These are phyloP conservation scores for Trametes polyzona DNA, from an alignment of 1,284 basidiomycete species.

Conservation along the genomic window DNA sequence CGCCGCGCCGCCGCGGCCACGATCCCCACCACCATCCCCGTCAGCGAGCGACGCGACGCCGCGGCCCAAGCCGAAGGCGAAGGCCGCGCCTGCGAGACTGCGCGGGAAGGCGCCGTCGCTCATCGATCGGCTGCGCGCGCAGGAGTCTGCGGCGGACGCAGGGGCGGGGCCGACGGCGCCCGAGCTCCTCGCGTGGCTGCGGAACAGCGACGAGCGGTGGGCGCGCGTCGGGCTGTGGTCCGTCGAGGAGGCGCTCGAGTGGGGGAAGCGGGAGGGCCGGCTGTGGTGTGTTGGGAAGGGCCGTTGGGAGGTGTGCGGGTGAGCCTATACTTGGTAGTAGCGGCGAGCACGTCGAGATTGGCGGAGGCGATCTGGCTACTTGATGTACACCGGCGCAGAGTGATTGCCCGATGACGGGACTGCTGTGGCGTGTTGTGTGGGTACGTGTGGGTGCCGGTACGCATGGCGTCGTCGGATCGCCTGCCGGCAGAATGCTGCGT, in stretches of 20 bases:
- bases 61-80: background rate
- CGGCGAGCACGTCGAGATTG: background rate
- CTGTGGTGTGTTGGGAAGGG: constrained; percentile 50
- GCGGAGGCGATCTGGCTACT: background rate
- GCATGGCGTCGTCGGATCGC: too few relatives aligned
- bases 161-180: constrained; percentile 49
- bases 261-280: constrained; percentile 47
- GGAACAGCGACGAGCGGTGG: constrained; percentile 63
- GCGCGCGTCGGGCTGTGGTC: constrained; percentile 61
- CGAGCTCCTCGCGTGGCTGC: constrained; percentile 51
- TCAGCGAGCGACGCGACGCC: constrained; percentile 1
- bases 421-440: too few relatives aligned
- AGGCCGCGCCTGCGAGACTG: too few relatives aligned
- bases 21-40: too few relatives aligned
- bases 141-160: constrained; percentile 1
- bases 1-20: too few relatives aligned
- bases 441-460: too few relatives aligned
- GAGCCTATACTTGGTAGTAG: constrained; percentile 6
- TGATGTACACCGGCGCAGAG: too few relatives aligned
- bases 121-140: constrained; percentile 19
- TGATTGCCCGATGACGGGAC: too few relatives aligned
- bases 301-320: constrained; percentile 43
- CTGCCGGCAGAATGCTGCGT: too few relatives aligned
- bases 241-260: constrained; percentile 60
- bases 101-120: constrained; percentile 13